phyloP scores from a whole-genome alignment of 352 stramenopile species.

The Phytopythium ostracodes region DNA sequence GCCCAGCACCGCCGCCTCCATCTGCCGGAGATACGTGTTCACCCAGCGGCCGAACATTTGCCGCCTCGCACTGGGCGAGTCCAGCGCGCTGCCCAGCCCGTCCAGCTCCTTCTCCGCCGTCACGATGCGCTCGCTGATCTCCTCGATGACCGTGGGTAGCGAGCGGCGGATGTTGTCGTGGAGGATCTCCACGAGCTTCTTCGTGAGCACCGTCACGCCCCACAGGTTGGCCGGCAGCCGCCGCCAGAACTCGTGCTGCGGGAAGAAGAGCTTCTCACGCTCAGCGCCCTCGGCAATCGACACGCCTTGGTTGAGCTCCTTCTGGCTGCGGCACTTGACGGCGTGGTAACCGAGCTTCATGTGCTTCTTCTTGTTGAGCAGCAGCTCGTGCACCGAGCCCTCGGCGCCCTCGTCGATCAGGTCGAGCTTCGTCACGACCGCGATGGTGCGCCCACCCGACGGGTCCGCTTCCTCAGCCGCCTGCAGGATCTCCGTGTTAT shows the following conservation, averaged over 20 bases:
- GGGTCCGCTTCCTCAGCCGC: slow-evolving; percentile 64
- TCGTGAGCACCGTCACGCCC: slow-evolving; percentile 29
- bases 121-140: slow-evolving; percentile 30
- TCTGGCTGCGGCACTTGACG: slow-evolving; percentile 82
- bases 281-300: slow-evolving; percentile 46
- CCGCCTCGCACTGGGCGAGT: slow-evolving; percentile 19
- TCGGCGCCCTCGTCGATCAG: slow-evolving; percentile 82
- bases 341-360: slow-evolving; percentile 78
- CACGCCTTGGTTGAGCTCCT: slow-evolving; percentile 47
- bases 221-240: slow-evolving; percentile 23
- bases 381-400: slow-evolving; percentile 55
- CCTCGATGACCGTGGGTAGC: slow-evolving; percentile 36
- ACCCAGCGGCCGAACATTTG: slow-evolving; percentile 25
- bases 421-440: slow-evolving; percentile 88
- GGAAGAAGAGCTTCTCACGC: slow-evolving; percentile 59
- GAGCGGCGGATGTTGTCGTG: slow-evolving; percentile 45
- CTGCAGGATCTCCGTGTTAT: slow-evolving; percentile 81
- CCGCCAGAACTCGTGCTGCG: slow-evolving; percentile 40
- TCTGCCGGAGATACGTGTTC: slow-evolving; percentile 24
- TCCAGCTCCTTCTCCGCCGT: slow-evolving; percentile 15
- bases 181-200: slow-evolving; percentile 37
- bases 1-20: slow-evolving; percentile 25
- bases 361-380: slow-evolving; percentile 70
- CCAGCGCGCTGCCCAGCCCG: slow-evolving; percentile 19
- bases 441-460: slow-evolving; percentile 68